Conservation (phyloP, 2,329 filamentous ascomycete genomes). For the Zasmidium cellare region DNA sequence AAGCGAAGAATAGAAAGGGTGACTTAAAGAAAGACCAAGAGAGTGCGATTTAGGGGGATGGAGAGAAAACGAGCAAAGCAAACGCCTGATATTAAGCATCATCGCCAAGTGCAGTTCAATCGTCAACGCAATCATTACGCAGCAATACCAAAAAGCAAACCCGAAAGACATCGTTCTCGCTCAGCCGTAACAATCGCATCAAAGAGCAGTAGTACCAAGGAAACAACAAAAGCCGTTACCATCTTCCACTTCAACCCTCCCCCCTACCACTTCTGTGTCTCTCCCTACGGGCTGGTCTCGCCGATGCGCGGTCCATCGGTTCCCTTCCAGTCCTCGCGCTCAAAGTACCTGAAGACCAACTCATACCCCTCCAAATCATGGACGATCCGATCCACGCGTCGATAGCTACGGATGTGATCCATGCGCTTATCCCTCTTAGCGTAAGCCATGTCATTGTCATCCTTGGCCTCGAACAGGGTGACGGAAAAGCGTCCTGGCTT, state of each 20-base stretch:
- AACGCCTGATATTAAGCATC: too few species aligned
- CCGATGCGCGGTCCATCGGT: conserved; percentile 61
- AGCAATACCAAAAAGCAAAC: neutral
- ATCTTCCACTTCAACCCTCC: neutral
- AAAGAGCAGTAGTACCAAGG: neutral
- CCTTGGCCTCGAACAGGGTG: conserved; percentile 91
- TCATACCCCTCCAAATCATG: conserved; percentile 98
- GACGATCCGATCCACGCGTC: conserved; percentile 88
- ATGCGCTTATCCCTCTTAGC: conserved; percentile 55
- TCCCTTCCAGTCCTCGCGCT: conserved; percentile 78
- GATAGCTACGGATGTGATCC: conserved; percentile 82
- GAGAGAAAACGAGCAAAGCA: too few species aligned
- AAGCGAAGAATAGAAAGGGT: too few species aligned
- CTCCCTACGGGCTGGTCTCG: conserved; percentile 40
- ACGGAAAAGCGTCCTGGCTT: conserved; percentile 97
- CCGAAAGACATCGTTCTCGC: neutral
- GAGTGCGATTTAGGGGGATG: too few species aligned
- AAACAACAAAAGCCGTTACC: neutral
- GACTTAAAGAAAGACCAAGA: too few species aligned
- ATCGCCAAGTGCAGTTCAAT: too few species aligned
- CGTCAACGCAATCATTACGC: too few species aligned
- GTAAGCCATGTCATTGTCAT: conserved; percentile 43
- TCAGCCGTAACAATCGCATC: neutral
- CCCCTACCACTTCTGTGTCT: neutral
- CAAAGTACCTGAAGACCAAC: conserved; percentile 93